Conservation (phyloP, 2,329 filamentous ascomycete genomes). For the Elsinoe perseae region DNA sequence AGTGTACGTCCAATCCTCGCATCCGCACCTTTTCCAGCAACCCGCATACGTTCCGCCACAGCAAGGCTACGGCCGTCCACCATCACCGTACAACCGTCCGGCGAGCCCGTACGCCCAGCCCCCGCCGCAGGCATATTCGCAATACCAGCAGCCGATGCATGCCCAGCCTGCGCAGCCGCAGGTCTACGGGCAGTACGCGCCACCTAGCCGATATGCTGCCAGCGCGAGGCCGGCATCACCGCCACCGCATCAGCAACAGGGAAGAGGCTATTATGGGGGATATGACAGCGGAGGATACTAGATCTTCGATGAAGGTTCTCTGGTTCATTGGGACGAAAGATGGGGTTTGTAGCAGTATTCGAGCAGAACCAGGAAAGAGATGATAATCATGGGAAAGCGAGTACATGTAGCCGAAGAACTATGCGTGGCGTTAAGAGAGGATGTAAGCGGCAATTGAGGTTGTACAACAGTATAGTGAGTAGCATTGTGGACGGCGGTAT, state of each 20-base stretch:
- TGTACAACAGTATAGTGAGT: background rate
- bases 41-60: slow-evolving; percentile 20
- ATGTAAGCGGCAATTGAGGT: too few relatives aligned
- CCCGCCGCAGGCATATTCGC: slow-evolving; percentile 19
- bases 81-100: background rate
- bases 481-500: background rate
- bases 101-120: slow-evolving; percentile 15
- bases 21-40: slow-evolving; percentile 18
- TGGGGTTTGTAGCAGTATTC: too few relatives aligned
- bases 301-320: too few relatives aligned
- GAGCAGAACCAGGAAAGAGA: background rate
- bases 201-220: background rate
- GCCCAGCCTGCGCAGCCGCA: background rate
- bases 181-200: background rate
- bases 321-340: too few relatives aligned
- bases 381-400: background rate
- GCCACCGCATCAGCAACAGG: background rate
- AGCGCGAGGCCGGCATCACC: background rate
- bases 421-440: background rate
- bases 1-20: slow-evolving; percentile 19
- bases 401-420: background rate
- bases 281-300: slow-evolving; percentile 8
- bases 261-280: background rate
- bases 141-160: slow-evolving; percentile 14
- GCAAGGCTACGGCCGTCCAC: slow-evolving; percentile 18